These are phyloP conservation scores for Neocucurbitaria cava DNA, from an alignment of 2,329 filamentous ascomycete species.

Conservation along the genomic window DNA sequence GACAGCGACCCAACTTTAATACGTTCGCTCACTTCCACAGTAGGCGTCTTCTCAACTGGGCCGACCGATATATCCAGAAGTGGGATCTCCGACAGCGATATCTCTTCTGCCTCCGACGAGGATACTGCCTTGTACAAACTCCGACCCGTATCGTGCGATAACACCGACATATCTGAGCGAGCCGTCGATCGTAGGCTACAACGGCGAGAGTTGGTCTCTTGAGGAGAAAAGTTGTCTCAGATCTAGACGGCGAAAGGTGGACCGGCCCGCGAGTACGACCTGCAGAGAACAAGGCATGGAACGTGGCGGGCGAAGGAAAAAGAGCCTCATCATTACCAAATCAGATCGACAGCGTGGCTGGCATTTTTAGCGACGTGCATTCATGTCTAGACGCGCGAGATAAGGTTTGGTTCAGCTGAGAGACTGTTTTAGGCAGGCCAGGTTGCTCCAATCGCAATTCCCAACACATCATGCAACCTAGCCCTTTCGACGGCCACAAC, in stretches of 20 bases:
- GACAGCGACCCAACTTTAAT: not conserved
- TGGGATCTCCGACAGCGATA: not conserved
- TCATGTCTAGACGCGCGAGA: not conserved
- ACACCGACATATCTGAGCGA: not conserved
- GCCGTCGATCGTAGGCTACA: not conserved
- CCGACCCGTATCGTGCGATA: not conserved
- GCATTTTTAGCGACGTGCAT: not conserved
- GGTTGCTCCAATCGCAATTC: not conserved
- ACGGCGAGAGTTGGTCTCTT: not conserved
- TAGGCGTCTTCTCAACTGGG: not conserved
- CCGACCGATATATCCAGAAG: not conserved
- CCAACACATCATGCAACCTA: not conserved
- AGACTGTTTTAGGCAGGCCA: too few relatives aligned
- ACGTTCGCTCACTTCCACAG: not conserved
- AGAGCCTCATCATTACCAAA: not conserved
- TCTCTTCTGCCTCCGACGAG: not conserved
- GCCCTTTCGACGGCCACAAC: not conserved
- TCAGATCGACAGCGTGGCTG: not conserved
- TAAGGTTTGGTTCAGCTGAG: too few relatives aligned
- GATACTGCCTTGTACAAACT: not conserved
- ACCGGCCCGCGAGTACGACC: not conserved
- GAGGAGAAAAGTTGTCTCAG: not conserved
- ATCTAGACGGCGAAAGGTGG: not conserved
- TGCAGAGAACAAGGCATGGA: not conserved
- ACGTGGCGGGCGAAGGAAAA: not conserved